Evolutionary conservation across 441 rosid genomes (phyloP), one percentile per base, ranked within the genome.

Genomic region (Iberis amara): DNA sequence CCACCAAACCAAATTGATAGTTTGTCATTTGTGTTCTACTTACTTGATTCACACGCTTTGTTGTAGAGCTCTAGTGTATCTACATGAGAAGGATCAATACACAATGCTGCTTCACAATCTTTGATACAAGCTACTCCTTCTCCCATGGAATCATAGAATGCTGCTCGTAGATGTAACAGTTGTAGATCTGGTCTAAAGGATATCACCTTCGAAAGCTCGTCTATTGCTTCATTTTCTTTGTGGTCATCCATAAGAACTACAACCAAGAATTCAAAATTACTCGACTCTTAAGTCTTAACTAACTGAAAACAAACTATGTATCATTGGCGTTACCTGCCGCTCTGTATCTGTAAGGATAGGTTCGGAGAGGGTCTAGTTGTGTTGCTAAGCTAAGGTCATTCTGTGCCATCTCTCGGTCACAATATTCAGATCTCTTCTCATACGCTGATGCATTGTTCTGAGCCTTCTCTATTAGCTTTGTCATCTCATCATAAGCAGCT

Each of bases 391-490:
- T 45, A 53, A 89, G 87, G 66, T 89, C 97, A 51, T 68, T 79
- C 73, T 86, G 81, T n/a, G 97, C 94, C 91, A 83, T 76, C 61
- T 84, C 94, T 4, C 83, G 89, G 56, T 83, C 97, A 62, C 91
- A 89, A 65, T 89, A 89, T 49, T 89, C 95, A 0, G 95, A 82
- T 0, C 95, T 83, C 71, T 89, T 89, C 78, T 89, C 95, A 55
- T 79, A 82, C 10, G 90, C 95, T 6, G 90, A 86, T 3, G 95
- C 95, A 47, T 83, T 89, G 59, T 74, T 89, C 72, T 69, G 72
- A 49, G 97, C 95, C 55, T 86, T 84, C 68, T 77, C 84, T 63
- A 89, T 89, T 46, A 89, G 49, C 68, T 82, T 86, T 38, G 97
- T 86, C 97, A 89, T 86, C 80, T 89, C 95, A 54, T 84, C 83